Percentiles rank a stretch among this genome's conserved stretches.
These are phyloP conservation scores for Massospora cicadina DNA, from an alignment of 371 early-diverging fungal species.

Conservation along the genomic window DNA sequence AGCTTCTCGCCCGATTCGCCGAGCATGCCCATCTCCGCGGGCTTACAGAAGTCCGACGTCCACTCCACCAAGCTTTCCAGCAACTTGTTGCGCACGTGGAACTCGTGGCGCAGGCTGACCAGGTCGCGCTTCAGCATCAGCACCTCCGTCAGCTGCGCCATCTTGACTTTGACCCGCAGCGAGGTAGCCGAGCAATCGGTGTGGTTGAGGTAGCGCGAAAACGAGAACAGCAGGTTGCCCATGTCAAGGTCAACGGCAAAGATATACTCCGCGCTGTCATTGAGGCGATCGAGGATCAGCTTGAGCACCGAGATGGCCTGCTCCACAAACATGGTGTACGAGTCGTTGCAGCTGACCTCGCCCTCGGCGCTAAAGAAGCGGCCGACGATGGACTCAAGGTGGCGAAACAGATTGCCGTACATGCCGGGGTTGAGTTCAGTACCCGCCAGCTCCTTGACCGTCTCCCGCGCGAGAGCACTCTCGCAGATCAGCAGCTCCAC, in stretches of 20 bases:
- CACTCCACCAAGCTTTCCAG: slow-evolving; percentile 69
- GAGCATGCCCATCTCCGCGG: slow-evolving; percentile 15
- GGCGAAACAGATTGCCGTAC: slow-evolving; percentile 71
- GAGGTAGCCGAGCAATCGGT: slow-evolving; percentile 39
- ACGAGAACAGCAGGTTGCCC: slow-evolving; percentile 51
- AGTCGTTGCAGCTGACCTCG: slow-evolving; percentile 53
- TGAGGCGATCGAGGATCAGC: slow-evolving; percentile 63
- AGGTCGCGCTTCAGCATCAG: slow-evolving; percentile 62
- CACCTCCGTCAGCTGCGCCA: slow-evolving; percentile 68
- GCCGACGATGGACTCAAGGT: slow-evolving; percentile 49
- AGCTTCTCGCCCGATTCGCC: slow-evolving; percentile 33
- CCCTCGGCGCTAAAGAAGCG: slow-evolving; percentile 60
- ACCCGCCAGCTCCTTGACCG: slow-evolving; percentile 72
- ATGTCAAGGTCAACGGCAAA: slow-evolving; percentile 49
- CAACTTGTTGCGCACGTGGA: slow-evolving; percentile 62
- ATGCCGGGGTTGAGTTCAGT: slow-evolving; percentile 63
- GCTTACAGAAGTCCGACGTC: slow-evolving; percentile 57
- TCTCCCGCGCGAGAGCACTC: slow-evolving; percentile 74
- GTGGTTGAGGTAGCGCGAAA: slow-evolving; percentile 64
- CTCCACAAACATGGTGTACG: slow-evolving; percentile 74
- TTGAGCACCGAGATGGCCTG: slow-evolving; percentile 74
- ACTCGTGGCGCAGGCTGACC: slow-evolving; percentile 67
- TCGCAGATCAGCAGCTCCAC: slow-evolving; percentile 71
- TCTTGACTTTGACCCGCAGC: slow-evolving; percentile 61
- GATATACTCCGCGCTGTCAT: slow-evolving; percentile 39